These are phyloP conservation scores for Bipolaris sorokiniana DNA, from an alignment of 2,329 filamentous ascomycete species.

Conservation along the genomic window DNA sequence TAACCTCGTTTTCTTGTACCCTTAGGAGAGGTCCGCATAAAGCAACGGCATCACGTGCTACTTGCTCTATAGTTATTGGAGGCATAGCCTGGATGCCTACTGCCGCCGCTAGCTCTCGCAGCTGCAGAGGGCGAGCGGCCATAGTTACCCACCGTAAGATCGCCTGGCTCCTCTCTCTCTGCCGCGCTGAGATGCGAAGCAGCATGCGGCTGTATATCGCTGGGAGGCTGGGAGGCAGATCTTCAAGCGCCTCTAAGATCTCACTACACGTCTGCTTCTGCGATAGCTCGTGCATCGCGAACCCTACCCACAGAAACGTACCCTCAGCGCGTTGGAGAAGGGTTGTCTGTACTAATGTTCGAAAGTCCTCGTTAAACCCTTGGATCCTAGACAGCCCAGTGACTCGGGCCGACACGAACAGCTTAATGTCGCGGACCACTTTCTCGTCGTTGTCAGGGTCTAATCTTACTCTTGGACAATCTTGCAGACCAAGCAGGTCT, in stretches of 20 bases:
- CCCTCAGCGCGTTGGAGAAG: conserved; percentile 34
- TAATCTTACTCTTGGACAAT: conserved; percentile 25
- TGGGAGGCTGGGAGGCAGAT: conserved; percentile 32
- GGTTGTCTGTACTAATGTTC: conserved; percentile 13
- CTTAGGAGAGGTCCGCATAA: conserved; percentile 28
- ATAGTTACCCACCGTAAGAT: conserved; percentile 17
- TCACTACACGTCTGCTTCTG: conserved; percentile 15
- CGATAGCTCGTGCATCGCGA: conserved; percentile 26
- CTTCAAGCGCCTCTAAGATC: conserved; percentile 17
- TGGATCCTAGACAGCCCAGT: conserved; percentile 21
- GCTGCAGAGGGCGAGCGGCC: conserved; percentile 29
- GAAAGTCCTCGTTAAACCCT: conserved; percentile 13
- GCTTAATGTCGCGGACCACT: conserved; percentile 36
- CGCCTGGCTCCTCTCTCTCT: conserved; percentile 14
- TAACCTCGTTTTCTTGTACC: conserved; percentile 28
- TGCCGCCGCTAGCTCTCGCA: conserved; percentile 29
- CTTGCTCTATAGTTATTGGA: neutral
- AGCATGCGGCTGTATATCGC: conserved; percentile 40
- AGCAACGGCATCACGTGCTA: neutral
- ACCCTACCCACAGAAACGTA: conserved; percentile 45
- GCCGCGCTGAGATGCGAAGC: conserved; percentile 25
- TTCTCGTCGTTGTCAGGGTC: conserved; percentile 31
- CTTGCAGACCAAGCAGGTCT: conserved; percentile 7
- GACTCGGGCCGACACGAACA: conserved; percentile 32
- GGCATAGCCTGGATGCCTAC: neutral